phyloP scores from a whole-genome alignment of 768 basidiomycete genomes.

The Mycena crocata region DNA sequence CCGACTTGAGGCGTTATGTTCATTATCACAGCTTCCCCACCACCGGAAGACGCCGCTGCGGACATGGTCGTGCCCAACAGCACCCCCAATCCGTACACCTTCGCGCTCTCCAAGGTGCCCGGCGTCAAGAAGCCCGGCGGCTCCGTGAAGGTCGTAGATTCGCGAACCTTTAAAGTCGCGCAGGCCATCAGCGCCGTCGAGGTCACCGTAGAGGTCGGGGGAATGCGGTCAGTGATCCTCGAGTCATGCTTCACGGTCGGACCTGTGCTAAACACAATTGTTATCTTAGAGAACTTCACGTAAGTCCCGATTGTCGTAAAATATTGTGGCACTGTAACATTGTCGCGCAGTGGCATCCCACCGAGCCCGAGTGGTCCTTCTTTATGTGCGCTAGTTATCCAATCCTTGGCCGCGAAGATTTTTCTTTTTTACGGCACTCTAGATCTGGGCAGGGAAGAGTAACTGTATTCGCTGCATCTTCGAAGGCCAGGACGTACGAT shows the following conservation, averaged over 20 bases:
- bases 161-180: conserved; percentile 62
- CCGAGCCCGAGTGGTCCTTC: conserved; percentile 4
- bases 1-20: background rate
- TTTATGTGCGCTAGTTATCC: background rate
- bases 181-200: conserved; percentile 68
- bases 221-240: conserved; percentile 59
- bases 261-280: background rate
- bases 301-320: conserved; percentile 31
- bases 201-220: conserved; percentile 69
- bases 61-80: conserved; percentile 63
- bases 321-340: background rate
- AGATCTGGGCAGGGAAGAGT: conserved; percentile 6
- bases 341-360: conserved; percentile 3
- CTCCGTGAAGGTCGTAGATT: conserved; percentile 70
- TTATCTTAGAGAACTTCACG: conserved; percentile 30
- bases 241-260: background rate
- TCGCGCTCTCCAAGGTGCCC: conserved; percentile 60
- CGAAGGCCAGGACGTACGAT: conserved; percentile 7
- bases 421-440: background rate
- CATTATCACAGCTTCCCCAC: conserved; percentile 50
- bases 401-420: background rate
- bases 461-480: conserved; percentile 11
- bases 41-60: conserved; percentile 51
- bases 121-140: conserved; percentile 62
- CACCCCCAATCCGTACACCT: conserved; percentile 65